These are phyloP conservation scores for Leishmania braziliensis DNA, from an alignment of 208 protist species.

Conservation along the genomic window DNA sequence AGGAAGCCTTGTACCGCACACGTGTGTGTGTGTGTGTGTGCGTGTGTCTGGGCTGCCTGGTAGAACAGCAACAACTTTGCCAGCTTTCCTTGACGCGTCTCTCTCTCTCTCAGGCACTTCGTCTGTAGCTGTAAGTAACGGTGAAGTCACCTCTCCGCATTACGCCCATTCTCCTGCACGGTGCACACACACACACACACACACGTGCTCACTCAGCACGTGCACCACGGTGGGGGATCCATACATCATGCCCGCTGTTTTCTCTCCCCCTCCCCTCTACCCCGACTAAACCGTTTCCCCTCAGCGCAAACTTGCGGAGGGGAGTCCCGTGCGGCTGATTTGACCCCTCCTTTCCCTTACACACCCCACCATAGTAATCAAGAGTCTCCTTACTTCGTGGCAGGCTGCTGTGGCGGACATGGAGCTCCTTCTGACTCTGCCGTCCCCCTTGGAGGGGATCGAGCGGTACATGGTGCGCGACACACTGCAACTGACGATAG, in stretches of 20 bases:
- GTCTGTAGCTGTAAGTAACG: background rate
- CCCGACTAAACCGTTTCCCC: background rate
- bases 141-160: background rate
- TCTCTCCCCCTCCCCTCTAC: background rate
- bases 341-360: background rate
- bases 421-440: slow-evolving; percentile 59
- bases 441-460: slow-evolving; percentile 38
- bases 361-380: background rate
- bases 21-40: background rate
- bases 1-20: no score
- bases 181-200: background rate
- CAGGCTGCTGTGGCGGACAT: slow-evolving; percentile 9
- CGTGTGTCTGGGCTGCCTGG: background rate
- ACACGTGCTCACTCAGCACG: background rate
- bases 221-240: background rate
- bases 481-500: slow-evolving; percentile 52
- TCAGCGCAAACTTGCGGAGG: background rate
- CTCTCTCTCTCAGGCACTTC: background rate
- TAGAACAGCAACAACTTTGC: background rate
- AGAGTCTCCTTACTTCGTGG: no score
- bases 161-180: no score
- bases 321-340: background rate
- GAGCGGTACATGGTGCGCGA: slow-evolving; percentile 32
- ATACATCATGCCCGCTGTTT: background rate
- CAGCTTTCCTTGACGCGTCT: background rate